Evolutionary conservation across 2,329 filamentous ascomycete genomes (phyloP), one percentile per base, ranked within the genome.

Genomic region (Aspergillus alliaceus): DNA sequence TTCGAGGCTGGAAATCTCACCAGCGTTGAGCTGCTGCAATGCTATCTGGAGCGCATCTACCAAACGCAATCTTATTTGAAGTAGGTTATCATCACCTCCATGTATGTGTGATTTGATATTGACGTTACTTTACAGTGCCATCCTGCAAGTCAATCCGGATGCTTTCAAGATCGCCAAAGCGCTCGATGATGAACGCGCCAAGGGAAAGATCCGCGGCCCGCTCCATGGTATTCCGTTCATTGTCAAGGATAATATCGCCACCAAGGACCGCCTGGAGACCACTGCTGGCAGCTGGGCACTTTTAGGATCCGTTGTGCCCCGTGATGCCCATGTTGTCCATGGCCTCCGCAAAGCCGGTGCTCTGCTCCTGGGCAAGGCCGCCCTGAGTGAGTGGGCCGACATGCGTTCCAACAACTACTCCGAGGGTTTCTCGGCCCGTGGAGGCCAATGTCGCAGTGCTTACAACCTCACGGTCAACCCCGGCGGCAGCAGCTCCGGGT

Each of bases 191-290:
- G 88, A 91, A 72, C 81, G 89, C 18, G 67, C 69, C 12, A 65
- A 74, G 1, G 86, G 86, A 24, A 77, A 75, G 37, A 70, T 86
- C 9, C 82, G 86, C n/a, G 83, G 88, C 1, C 84, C 85, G 1
- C 79, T 93, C 1, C 89, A 92, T 69, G 89, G 89, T 3, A 90
- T 93, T 42, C 89, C 90, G 0, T 90, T 90, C 69, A 78, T 88
- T 2, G 83, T 91, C 61, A 92, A 92, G 72, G 89, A 92, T 58
- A 73, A 73, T 67, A 88, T 90, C 54, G 86, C 80, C 24, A 85
- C 83, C 8, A 85, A 85, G 61, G 89, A 91, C 69, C 82, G 82
- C 51, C 84, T 92, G 81, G 82, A 91, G 68, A 92, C 89, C 0
- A 91, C 89, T 0, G 88, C 89, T 0, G 90, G 90, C 0, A 85